Percentiles rank a stretch among this genome's conserved stretches.
Evolutionary conservation across 2,329 filamentous ascomycete genomes (phyloP).

Genomic region (Beauveria medogensis): DNA sequence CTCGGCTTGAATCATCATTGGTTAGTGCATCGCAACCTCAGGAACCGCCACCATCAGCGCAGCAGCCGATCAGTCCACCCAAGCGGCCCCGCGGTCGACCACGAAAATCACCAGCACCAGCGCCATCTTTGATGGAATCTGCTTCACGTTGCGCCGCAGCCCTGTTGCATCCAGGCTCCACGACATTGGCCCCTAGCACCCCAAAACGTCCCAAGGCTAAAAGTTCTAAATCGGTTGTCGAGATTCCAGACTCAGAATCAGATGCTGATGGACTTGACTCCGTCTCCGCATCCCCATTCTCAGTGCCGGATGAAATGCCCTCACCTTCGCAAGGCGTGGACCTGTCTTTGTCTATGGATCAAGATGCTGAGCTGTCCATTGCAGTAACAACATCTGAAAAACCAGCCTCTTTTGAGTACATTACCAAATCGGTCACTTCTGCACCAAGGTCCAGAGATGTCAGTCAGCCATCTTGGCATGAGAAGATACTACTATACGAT

Average conservation of each 20-base stretch:
- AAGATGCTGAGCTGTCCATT: conserved; percentile 38
- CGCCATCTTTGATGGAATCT: conserved; percentile 3
- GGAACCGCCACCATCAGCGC: conserved; percentile 28
- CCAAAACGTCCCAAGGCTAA: conserved; percentile 13
- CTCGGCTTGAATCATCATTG: conserved; percentile 1
- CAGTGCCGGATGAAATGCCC: conserved; percentile 31
- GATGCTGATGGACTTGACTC: conserved; percentile 21
- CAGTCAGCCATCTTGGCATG: conserved; percentile 63
- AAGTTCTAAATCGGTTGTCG: conserved; percentile 22
- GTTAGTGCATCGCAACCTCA: conserved; percentile 17
- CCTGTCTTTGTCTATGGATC: conserved; percentile 34
- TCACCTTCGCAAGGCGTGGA: conserved; percentile 36
- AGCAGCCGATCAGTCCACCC: conserved; percentile 25
- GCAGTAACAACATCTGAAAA: conserved; percentile 32
- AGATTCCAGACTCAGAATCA: conserved; percentile 45
- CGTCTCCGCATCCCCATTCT: conserved; percentile 25
- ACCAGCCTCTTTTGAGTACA: conserved; percentile 39
- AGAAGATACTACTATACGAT: conserved; percentile 91
- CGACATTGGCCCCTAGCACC: conserved; percentile 9
- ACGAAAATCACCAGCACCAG: conserved; percentile 11
- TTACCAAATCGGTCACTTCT: conserved; percentile 46
- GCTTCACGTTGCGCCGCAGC: conserved; percentile 1
- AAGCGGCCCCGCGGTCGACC: conserved; percentile 22
- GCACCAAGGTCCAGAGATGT: conserved; percentile 43
- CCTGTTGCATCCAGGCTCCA: background rate